Percentiles rank a stretch among this genome's conserved stretches.
Conservation (phyloP, 75 land plant species). For the Cryptomeria japonica region DNA sequence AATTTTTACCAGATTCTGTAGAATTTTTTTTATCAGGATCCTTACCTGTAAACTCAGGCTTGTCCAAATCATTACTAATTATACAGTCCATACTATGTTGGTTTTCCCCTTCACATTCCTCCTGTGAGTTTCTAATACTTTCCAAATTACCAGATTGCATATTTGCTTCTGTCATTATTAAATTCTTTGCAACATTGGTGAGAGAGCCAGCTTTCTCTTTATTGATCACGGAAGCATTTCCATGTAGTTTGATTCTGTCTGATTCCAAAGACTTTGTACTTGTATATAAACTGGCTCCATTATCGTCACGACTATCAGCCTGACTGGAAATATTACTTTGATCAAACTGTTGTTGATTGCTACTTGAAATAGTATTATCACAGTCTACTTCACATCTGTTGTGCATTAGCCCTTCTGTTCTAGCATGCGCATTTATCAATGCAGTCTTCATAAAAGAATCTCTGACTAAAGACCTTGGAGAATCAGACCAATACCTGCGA, state of each 20-base stretch:
- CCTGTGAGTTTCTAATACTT: too few species aligned
- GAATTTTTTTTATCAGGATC: background rate
- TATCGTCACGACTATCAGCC: background rate
- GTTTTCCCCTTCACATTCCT: conserved; percentile 3
- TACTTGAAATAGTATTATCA: conserved; percentile 27
- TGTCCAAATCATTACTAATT: background rate
- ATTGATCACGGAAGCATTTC: background rate
- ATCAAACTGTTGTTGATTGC: conserved; percentile 16
- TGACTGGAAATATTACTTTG: conserved; percentile 2
- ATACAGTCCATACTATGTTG: background rate
- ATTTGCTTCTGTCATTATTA: background rate
- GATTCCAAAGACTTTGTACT: background rate
- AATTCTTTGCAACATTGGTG: background rate
- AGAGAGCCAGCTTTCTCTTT: background rate
- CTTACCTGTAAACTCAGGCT: background rate
- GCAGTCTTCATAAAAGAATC: conserved; percentile 18
- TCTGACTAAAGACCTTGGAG: conserved; percentile 22
- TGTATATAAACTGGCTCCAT: conserved; percentile 1
- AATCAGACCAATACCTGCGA: conserved; percentile 52
- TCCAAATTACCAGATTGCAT: conserved; percentile 3
- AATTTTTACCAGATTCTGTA: background rate
- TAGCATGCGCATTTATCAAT: conserved; percentile 26
- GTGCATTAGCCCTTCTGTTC: conserved; percentile 34
- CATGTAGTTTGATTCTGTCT: conserved; percentile 4
- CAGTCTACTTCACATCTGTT: conserved; percentile 37